phyloP scores from a whole-genome alignment of 1,139 yeast species.

The Blastobotrys raffinosifermentans region DNA sequence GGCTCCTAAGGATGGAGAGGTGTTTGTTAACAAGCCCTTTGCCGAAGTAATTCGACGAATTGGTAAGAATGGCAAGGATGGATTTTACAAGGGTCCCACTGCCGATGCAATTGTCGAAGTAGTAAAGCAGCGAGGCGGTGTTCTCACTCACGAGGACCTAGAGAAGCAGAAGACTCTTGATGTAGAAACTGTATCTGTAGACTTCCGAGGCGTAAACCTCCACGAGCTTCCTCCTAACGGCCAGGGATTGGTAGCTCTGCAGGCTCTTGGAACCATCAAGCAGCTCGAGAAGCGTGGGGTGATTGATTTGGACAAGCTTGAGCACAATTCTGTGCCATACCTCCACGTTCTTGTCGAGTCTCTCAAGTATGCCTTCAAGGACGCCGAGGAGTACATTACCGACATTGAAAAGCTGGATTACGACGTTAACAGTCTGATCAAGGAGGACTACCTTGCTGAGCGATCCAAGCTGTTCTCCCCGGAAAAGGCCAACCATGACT shows the following conservation, averaged over 20 bases:
- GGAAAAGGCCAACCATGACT: slow-evolving; percentile 38
- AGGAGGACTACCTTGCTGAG: slow-evolving; percentile 41
- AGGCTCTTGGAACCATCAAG: slow-evolving; percentile 61
- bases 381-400: slow-evolving; percentile 68
- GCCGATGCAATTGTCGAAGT: slow-evolving; percentile 61
- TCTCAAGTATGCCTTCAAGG: slow-evolving; percentile 68
- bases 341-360: slow-evolving; percentile 63
- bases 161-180: slow-evolving; percentile 49
- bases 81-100: slow-evolving; percentile 61
- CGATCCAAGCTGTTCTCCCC: slow-evolving; percentile 46
- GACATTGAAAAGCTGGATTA: slow-evolving; percentile 40
- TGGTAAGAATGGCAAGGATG: slow-evolving; percentile 54
- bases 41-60: slow-evolving; percentile 51
- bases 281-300: slow-evolving; percentile 42
- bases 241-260: slow-evolving; percentile 67
- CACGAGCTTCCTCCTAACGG: slow-evolving; percentile 87
- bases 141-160: slow-evolving; percentile 52
- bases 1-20: slow-evolving; percentile 58
- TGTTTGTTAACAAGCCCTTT: slow-evolving; percentile 46
- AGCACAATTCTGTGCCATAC: slow-evolving; percentile 68
- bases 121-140: slow-evolving; percentile 49
- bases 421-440: slow-evolving; percentile 35
- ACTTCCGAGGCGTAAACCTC: slow-evolving; percentile 35
- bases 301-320: slow-evolving; percentile 41
- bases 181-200: slow-evolving; percentile 55